Base-by-base conservation (phyloP, 805 yeast species). In the Candida krabiensis region DNA sequence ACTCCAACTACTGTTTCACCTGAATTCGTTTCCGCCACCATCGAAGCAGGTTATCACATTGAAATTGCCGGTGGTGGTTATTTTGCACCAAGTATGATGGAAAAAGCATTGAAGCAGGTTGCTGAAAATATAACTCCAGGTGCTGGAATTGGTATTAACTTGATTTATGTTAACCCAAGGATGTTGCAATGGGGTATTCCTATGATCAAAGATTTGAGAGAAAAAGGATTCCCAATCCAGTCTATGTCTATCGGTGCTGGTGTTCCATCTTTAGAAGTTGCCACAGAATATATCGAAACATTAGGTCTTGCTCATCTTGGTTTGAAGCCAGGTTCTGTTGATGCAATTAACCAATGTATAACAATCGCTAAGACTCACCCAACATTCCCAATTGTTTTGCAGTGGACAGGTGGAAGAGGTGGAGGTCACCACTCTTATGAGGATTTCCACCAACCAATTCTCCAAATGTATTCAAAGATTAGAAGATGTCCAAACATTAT, bases 381-480 rank as follows among this genome's bases (percentile, higher is more conserved):
- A 51, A 70, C 65, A 47, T 93, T 93, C 90, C 99, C 99, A 49
- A 88, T 93, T 58, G 91, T 93, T 39, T 71, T 93, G 55, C 99
- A 93, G 74, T 93, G 99, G 99, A 93, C 99, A 43, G 99, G 98
- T 77, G 99, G 99, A 67, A 90, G 99, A 78, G 99, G 97, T 72
- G 99, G 99, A 78, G 99, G 99, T 61, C 99, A 93, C 66, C 99
- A 93, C 68, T 91, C 98, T 35, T 93, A 81, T 60, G 99, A 93
- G 75, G 99, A 93, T 71, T 89, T 91, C 93, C 99, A 93, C 67
- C 91, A 90, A 61, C 98, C 99, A 52, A 78, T 93, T 52, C 71
- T 93, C 60, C 96, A 88, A 67, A 93, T 93, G 91, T 93, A 93
- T 69, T 73, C 96, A 51, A 84, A 85, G 73, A 85, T 93, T 57